Evolutionary conservation across 148 eudicot genomes (phyloP).

Genomic region (Nepenthes gracilis): DNA sequence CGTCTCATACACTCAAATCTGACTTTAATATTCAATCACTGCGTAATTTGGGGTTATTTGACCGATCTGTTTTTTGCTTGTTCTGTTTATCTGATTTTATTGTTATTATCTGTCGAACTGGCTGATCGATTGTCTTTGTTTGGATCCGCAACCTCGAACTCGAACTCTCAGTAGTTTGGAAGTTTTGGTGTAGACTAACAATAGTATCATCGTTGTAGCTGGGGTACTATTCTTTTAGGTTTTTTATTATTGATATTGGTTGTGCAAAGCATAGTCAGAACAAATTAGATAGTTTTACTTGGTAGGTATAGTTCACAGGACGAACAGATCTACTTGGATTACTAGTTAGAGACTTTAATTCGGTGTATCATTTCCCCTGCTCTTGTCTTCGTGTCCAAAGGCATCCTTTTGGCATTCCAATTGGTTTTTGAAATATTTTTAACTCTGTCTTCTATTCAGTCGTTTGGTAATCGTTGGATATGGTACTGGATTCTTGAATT

Average conservation of each 20-base stretch:
- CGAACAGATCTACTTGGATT: too few species aligned
- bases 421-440: too few species aligned
- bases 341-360: too few species aligned
- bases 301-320: too few species aligned
- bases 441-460: too few species aligned
- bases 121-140: not conserved
- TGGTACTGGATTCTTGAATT: too few species aligned
- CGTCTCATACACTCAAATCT: not conserved
- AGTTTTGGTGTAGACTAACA: not conserved
- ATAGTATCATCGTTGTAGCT: not conserved
- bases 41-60: not conserved
- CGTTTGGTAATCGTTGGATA: not conserved
- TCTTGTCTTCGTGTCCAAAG: too few species aligned
- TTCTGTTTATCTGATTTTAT: constrained; percentile 7
- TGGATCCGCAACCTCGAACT: not conserved
- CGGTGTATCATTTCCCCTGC: too few species aligned
- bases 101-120: not conserved
- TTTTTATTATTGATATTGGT: too few species aligned
- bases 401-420: too few species aligned
- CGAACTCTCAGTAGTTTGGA: not conserved
- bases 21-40: constrained; percentile 2
- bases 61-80: constrained; percentile 1
- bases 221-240: not conserved
- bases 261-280: too few species aligned
- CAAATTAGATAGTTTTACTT: too few species aligned